Conservation (phyloP, 1,284 basidiomycete genomes). For the Tylopilus sp. region DNA sequence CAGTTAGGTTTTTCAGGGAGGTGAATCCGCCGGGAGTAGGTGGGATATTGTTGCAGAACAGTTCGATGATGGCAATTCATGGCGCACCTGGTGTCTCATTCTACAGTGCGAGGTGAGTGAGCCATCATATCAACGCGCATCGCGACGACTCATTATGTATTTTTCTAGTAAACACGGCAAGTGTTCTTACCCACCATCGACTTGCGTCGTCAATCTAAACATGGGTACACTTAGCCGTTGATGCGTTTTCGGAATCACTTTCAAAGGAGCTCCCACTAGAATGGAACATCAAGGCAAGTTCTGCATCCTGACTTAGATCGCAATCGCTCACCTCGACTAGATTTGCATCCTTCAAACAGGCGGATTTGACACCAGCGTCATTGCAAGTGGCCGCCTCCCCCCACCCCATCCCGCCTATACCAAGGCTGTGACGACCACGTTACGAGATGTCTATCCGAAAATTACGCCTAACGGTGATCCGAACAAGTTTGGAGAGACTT, state of each 20-base stretch:
- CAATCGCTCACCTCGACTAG: not conserved
- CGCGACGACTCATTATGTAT: not conserved
- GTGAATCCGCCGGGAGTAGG: constrained; percentile 15
- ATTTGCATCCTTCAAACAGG: constrained; percentile 18
- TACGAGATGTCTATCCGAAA: not conserved
- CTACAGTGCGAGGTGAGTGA: constrained; percentile 12
- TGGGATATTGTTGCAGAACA: constrained; percentile 16
- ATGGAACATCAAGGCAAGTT: constrained; percentile 23
- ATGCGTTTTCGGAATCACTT: constrained; percentile 20
- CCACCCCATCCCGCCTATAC: constrained; percentile 14
- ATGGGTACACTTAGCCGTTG: constrained; percentile 2
- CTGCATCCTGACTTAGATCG: too few relatives aligned
- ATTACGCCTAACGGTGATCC: constrained; percentile 11
- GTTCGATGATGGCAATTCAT: constrained; percentile 13
- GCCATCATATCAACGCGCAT: not conserved
- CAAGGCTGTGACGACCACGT: not conserved
- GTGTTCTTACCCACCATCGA: not conserved
- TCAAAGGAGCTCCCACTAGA: constrained; percentile 6
- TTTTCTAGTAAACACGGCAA: constrained; percentile 19
- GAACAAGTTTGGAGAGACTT: constrained; percentile 6
- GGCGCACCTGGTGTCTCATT: constrained; percentile 5
- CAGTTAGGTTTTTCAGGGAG: constrained; percentile 19
- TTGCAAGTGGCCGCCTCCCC: not conserved
- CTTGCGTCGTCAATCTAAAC: too few relatives aligned
- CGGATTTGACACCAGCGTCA: constrained; percentile 13